These are phyloP conservation scores for Carex kokanica DNA, from an alignment of 176 grass and related monocot species.

Conservation along the genomic window DNA sequence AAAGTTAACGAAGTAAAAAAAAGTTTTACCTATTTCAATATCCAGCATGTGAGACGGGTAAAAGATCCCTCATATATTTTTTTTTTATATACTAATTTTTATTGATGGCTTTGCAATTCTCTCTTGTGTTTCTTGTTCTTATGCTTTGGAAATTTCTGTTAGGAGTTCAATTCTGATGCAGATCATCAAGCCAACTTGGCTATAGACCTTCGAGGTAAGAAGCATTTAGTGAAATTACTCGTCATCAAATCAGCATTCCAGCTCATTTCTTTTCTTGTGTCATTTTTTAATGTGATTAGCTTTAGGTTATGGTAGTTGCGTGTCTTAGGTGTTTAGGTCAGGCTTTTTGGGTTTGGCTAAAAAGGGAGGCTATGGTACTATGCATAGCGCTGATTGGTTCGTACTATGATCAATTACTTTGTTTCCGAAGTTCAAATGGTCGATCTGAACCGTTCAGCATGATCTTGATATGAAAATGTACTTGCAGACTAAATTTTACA, in stretches of 20 bases:
- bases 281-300: background rate
- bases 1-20: constrained; percentile 1
- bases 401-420: no score
- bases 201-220: constrained; percentile 22
- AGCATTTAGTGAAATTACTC: background rate
- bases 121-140: background rate
- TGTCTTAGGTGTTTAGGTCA: no score
- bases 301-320: background rate
- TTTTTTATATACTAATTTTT: background rate
- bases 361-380: no score
- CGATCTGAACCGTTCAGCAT: no score
- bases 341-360: no score
- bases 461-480: no score
- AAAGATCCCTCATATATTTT: background rate
- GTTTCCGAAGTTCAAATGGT: no score
- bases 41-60: constrained; percentile 26
- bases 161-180: constrained; percentile 31
- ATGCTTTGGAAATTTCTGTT: background rate
- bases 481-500: no score
- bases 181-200: constrained; percentile 27
- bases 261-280: background rate
- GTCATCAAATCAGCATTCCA: background rate
- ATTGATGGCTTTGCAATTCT: background rate
- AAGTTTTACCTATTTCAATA: constrained; percentile 13
- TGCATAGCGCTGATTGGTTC: no score